Evolutionary conservation across 768 basidiomycete genomes (phyloP).

Genomic region (Coprinopsis marcescibilis): DNA sequence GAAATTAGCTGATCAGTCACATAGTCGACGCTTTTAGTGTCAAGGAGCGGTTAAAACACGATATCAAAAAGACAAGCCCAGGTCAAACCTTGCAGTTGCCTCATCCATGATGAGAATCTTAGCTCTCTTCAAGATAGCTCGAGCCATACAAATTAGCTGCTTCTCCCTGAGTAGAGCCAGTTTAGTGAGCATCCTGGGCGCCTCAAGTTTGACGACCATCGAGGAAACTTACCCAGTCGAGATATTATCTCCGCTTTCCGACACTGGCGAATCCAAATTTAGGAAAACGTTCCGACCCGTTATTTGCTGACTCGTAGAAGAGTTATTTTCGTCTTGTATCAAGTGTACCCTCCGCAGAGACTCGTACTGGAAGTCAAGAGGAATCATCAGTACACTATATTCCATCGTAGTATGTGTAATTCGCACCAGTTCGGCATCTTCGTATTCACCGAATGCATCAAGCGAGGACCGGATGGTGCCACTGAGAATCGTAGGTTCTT

Average conservation of each 20-base stretch:
- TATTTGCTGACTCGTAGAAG: slow-evolving; percentile 37
- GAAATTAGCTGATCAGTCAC: slow-evolving; percentile 85
- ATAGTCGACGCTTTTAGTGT: slow-evolving; percentile 58
- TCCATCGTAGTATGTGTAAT: neutral
- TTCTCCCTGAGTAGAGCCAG: slow-evolving; percentile 18
- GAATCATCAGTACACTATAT: neutral
- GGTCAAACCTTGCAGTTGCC: slow-evolving; percentile 58
- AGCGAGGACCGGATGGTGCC: slow-evolving; percentile 76
- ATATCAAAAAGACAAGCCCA: neutral
- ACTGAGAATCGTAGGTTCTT: slow-evolving; percentile 86
- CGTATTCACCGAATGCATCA: slow-evolving; percentile 83
- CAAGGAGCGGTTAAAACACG: slow-evolving; percentile 6
- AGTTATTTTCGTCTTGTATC: slow-evolving; percentile 50
- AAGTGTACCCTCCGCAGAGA: slow-evolving; percentile 80
- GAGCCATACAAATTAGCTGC: slow-evolving; percentile 71
- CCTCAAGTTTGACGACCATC: neutral
- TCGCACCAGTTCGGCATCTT: slow-evolving; percentile 77
- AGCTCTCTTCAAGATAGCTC: slow-evolving; percentile 75
- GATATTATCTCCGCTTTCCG: slow-evolving; percentile 88
- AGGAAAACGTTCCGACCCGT: slow-evolving; percentile 75
- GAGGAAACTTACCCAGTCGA: slow-evolving; percentile 58
- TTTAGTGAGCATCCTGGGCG: no score
- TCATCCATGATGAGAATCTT: slow-evolving; percentile 84
- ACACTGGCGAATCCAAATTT: slow-evolving; percentile 65
- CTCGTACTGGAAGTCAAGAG: slow-evolving; percentile 51